Conservation (phyloP, 1,284 basidiomycete genomes). For the Cutaneotrichosporon sp. region DNA sequence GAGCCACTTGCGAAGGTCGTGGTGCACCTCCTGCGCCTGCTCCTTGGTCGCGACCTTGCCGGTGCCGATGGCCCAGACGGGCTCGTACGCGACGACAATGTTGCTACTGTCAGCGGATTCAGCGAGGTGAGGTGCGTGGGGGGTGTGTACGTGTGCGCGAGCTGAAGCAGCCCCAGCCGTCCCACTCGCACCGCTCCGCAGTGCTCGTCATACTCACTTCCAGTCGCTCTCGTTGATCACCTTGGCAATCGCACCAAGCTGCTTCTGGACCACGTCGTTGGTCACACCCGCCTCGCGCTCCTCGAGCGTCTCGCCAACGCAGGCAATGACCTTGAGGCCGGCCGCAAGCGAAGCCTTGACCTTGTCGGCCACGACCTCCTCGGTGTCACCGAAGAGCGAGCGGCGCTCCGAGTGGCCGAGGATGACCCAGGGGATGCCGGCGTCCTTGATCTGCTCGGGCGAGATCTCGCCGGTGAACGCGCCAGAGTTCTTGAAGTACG, state of each 20-base stretch:
- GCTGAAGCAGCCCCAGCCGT: conserved; percentile 1
- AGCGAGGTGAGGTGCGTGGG: not conserved
- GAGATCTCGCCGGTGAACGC: conserved; percentile 97
- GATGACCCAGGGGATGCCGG: conserved; percentile 86
- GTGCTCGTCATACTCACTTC: conserved; percentile 60
- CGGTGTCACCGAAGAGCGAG: conserved; percentile 85
- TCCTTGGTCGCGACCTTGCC: conserved; percentile 86
- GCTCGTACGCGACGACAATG: conserved; percentile 92
- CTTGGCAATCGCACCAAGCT: conserved; percentile 74
- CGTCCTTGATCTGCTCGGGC: conserved; percentile 78
- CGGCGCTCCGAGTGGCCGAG: conserved; percentile 98
- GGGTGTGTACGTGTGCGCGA: too few relatives aligned
- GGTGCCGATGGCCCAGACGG: conserved; percentile 98
- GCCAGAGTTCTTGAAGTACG: conserved; percentile 77
- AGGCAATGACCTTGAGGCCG: conserved; percentile 84
- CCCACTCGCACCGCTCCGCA: not conserved
- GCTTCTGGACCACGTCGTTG: conserved; percentile 72
- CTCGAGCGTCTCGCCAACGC: conserved; percentile 89
- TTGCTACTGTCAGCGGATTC: conserved; percentile 58
- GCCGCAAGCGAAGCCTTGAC: conserved; percentile 64
- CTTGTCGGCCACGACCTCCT: conserved; percentile 80
- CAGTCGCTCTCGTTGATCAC: conserved; percentile 69
- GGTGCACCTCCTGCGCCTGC: conserved; percentile 87
- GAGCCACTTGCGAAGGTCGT: conserved; percentile 77
- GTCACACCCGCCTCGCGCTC: conserved; percentile 83